These are phyloP conservation scores for Colletotrichum spaethianum DNA, from an alignment of 2,329 filamentous ascomycete species.

Conservation along the genomic window DNA sequence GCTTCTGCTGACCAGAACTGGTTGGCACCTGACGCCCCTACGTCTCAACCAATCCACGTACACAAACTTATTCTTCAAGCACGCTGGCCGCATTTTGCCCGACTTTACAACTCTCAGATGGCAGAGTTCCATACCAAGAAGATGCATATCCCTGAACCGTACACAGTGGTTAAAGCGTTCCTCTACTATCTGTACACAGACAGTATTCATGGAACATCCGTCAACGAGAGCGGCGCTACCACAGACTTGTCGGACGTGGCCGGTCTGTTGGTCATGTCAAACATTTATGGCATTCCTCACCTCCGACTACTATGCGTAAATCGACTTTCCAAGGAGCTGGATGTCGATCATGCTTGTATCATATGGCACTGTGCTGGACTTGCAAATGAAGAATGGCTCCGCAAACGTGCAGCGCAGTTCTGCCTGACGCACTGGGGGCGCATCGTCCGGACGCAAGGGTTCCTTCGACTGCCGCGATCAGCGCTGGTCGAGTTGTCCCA, in stretches of 20 bases:
- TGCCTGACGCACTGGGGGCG: slow-evolving; percentile 96
- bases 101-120: slow-evolving; percentile 95
- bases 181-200: slow-evolving; percentile 98
- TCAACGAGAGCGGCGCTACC: slow-evolving; percentile 78
- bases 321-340: slow-evolving; percentile 88
- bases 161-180: slow-evolving; percentile 93
- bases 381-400: slow-evolving; percentile 94
- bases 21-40: slow-evolving; percentile 73
- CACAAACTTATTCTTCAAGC: slow-evolving; percentile 95
- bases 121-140: slow-evolving; percentile 96
- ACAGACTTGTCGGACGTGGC: slow-evolving; percentile 87
- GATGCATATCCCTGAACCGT: slow-evolving; percentile 98
- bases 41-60: slow-evolving; percentile 90
- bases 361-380: slow-evolving; percentile 96
- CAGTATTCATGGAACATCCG: slow-evolving; percentile 75
- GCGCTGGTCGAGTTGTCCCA: slow-evolving; percentile 93
- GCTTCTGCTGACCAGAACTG: slow-evolving; percentile 64
- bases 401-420: slow-evolving; percentile 87
- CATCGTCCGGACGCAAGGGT: slow-evolving; percentile 90
- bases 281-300: slow-evolving; percentile 97
- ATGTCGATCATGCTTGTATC: slow-evolving; percentile 93
- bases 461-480: slow-evolving; percentile 82
- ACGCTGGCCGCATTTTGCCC: slow-evolving; percentile 96
- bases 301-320: slow-evolving; percentile 93
- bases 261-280: slow-evolving; percentile 95